These are phyloP conservation scores for Cardamine resedifolia DNA, from an alignment of 345 rosid genomes.

Conservation along the genomic window DNA sequence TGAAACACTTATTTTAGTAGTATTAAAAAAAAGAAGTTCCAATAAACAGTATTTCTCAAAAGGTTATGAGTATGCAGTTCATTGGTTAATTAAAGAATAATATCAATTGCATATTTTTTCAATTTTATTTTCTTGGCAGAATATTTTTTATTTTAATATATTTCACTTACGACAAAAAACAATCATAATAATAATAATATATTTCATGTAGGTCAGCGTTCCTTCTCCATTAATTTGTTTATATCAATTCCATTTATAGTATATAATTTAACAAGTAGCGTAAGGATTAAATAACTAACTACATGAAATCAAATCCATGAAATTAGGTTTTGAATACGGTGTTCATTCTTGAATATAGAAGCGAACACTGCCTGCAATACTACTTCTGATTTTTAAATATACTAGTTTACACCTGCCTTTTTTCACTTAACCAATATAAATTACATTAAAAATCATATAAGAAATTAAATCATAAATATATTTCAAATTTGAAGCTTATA, in stretches of 20 bases:
- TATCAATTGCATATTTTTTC: neutral
- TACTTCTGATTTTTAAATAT: neutral
- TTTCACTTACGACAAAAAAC: neutral
- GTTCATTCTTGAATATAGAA: constrained; percentile 17
- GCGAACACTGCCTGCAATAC: constrained; percentile 10
- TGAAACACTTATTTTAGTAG: neutral
- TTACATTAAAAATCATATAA: neutral
- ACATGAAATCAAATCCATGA: constrained; percentile 12
- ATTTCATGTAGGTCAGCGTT: neutral
- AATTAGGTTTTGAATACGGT: constrained; percentile 7
- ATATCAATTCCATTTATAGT: neutral
- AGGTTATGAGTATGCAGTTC: neutral
- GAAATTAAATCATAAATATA: neutral
- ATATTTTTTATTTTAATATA: neutral
- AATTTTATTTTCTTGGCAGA: neutral
- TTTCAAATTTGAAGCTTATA: neutral
- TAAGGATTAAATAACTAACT: neutral
- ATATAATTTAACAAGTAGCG: neutral
- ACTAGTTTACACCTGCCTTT: neutral
- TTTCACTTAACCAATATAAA: neutral
- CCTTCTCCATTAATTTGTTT: neutral
- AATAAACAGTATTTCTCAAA: neutral
- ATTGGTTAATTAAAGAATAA: neutral
- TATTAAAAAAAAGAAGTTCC: neutral
- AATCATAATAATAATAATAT: neutral